These are phyloP conservation scores for Mycena sanguinolenta DNA, from an alignment of 768 basidiomycete species.

Conservation along the genomic window DNA sequence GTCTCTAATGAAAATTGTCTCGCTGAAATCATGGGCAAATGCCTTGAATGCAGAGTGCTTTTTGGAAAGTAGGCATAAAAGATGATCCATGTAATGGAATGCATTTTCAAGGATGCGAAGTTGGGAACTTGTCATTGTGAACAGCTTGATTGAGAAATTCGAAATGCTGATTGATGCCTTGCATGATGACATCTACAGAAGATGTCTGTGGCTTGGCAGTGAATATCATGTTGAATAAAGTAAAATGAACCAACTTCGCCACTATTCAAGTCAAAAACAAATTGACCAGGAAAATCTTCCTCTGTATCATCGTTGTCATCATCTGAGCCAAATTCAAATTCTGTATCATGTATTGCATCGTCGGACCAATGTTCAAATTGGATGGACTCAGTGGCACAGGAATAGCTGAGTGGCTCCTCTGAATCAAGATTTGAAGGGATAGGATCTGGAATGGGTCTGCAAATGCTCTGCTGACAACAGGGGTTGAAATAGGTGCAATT, in stretches of 20 bases:
- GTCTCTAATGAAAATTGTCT: conserved; percentile 22
- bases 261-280: not conserved
- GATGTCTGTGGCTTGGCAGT: not conserved
- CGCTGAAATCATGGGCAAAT: conserved; percentile 7
- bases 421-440: too few relatives aligned
- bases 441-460: not conserved
- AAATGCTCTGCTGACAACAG: not conserved
- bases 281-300: not conserved
- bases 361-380: not conserved
- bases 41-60: conserved; percentile 23
- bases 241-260: too few relatives aligned
- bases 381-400: not conserved
- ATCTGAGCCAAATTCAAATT: not conserved
- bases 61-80: conserved; percentile 11
- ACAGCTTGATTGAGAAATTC: not conserved
- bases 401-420: not conserved
- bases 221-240: too few relatives aligned
- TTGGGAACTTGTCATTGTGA: not conserved
- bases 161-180: not conserved
- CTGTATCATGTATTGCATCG: not conserved
- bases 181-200: not conserved
- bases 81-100: conserved; percentile 25
- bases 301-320: not conserved
- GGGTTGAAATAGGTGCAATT: not conserved
- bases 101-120: conserved; percentile 17